Base-by-base conservation (phyloP, 208 protist genomes). In the Leishmania martiniquensis region DNA sequence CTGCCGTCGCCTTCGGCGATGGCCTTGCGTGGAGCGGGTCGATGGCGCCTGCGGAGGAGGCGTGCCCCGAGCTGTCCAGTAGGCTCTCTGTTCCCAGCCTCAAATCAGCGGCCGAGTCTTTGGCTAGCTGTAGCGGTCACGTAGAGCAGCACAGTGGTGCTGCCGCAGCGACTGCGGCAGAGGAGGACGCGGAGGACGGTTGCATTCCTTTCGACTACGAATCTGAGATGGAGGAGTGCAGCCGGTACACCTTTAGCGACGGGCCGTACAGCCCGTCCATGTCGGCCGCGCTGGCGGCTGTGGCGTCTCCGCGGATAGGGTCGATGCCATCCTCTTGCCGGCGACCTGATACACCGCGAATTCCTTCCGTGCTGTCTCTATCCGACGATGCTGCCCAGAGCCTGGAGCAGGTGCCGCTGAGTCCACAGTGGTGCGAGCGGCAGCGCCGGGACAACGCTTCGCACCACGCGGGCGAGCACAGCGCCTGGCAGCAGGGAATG, bases 171-270 rank as follows among this genome's bases (percentile, higher is more conserved):
- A 9, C 45, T 29, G 70, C 1, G 47, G 70, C 29, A 29, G 25
- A 44, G 32, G 70, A 17, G 20, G 70, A 60, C 1, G 52, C 9
- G 34, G 73, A 81, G 39, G 72, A 77, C 34, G 80, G 67, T 10
- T 80, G 55, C 70, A 83, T 84, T 34, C 80, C 76, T 20, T 84
- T 86, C 44, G 87, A 93, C 75, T 93, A 93, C 75, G 89, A 87
- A 39, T 79, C 78, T 25, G 89, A 91, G 80, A 85, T 93, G 63
- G 87, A 91, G 79, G 85, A 84, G 13, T 91, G 89, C 77, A 81
- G 85, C 22, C 81, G 83, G 63, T 90, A 91, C 72, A 86, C 72
- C 59, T 93, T 93, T 78, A 93, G 89, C 67, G 60, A 75, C 42
- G 77, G 60, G 37, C 75, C 86, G 10, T 92, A 89, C 81, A 76